These are phyloP conservation scores for Spongospora subterranea DNA, from an alignment of 208 protist genomes.

Conservation along the genomic window DNA sequence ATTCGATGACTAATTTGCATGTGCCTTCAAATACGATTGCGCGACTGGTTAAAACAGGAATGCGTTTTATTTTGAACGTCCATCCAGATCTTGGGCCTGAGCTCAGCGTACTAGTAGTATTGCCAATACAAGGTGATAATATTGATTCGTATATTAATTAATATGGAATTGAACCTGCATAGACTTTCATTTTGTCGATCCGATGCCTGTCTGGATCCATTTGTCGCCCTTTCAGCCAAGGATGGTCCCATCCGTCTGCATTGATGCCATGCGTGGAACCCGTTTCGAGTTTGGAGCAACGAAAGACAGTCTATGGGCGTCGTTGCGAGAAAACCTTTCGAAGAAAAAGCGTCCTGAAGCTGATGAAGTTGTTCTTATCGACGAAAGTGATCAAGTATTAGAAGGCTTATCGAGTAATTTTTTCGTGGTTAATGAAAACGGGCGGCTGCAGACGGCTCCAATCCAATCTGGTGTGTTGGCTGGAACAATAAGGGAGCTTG, in stretches of 20 bases:
- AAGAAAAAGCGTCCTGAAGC: not conserved
- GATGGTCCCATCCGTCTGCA: not conserved
- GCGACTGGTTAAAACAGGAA: not conserved
- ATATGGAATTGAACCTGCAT: not conserved
- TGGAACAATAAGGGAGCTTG: not conserved
- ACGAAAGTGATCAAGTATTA: not conserved
- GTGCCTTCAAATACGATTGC: not conserved
- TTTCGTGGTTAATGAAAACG: conserved; percentile 8
- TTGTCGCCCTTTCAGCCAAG: not conserved
- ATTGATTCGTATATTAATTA: not conserved
- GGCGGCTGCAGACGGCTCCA: not conserved
- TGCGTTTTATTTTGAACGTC: not conserved
- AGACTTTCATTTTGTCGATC: not conserved
- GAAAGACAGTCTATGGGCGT: conserved; percentile 20
- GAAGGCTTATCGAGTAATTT: conserved; percentile 35
- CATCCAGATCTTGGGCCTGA: not conserved
- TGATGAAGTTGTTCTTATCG: conserved; percentile 26
- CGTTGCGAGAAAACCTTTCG: not conserved
- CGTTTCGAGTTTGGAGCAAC: not conserved
- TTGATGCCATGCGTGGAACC: not conserved
- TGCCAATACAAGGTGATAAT: not conserved
- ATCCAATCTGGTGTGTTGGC: not conserved
- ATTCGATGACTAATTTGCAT: not conserved
- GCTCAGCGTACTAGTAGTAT: not conserved
- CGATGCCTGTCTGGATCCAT: not conserved